Evolutionary conservation across 805 yeast species (phyloP), one percentile per base, ranked within the genome.

Genomic region (Candida easanensis): DNA sequence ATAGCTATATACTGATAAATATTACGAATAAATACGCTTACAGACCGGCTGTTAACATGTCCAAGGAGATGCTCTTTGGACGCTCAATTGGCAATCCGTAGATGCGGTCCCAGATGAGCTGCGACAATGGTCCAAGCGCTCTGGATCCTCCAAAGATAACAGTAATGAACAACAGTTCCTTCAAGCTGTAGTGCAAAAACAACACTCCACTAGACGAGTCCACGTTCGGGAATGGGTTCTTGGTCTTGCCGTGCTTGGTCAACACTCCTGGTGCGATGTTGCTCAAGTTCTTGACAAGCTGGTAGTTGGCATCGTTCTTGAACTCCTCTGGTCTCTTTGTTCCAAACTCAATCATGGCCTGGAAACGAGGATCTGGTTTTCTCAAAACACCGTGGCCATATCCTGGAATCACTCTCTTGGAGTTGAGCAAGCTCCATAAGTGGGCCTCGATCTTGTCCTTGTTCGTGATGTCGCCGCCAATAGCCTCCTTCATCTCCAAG

Each of bases 311-410:
- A 63, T 84, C 84, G 58, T 76, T 70, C 41, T 78, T 73, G 69
- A 82, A 79, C 63, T 79, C 74, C 56, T 73, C 61, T 7, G 71
- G 65, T 40, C 76, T 68, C 36, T 64, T 60, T 57, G 73, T 68
- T 41, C 83, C 89, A 64, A 83, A 84, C 57, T 77, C 77, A 59
- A 83, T 71, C 72, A 81, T 82, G 45, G 90, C 91, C 44, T 76
- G 72, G 69, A 80, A 85, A 57, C 93, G 75, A 48, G 93, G 93
- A 65, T 85, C 93, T 39, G 91, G 80, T 73, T 78, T 80, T 68
- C 95, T 76, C 64, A 85, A 73, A 40, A 85, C 93, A 42, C 93
- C 93, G 65, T 85, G 95, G 37, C 95, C 95, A 70, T 86, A 86
- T 49, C 95, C 95, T 50, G 95, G 95, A 50, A 85, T 81, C 48